Percentiles rank a stretch among this genome's conserved stretches.
Evolutionary conservation across 768 basidiomycete genomes (phyloP).

Genomic region (Polyporus arcularius): DNA sequence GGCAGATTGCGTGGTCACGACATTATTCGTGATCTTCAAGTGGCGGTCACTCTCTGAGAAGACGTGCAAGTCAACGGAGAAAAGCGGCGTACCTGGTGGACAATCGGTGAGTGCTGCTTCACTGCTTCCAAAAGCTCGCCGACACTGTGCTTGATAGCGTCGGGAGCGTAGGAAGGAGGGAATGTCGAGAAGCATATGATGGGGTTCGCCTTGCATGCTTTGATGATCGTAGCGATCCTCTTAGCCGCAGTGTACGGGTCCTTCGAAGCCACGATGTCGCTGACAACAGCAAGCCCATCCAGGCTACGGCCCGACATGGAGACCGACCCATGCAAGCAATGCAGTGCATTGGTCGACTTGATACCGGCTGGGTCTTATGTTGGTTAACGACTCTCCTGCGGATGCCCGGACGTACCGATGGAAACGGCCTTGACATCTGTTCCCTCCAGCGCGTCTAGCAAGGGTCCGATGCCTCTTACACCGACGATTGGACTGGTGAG

Average conservation of each 20-base stretch:
- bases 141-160: constrained; percentile 45
- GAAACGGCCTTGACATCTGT: constrained; percentile 72
- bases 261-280: constrained; percentile 73
- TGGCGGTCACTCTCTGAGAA: background rate
- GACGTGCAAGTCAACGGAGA: background rate
- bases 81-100: constrained; percentile 65
- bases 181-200: constrained; percentile 24
- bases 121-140: constrained; percentile 52
- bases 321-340: constrained; percentile 72
- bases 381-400: background rate
- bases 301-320: constrained; percentile 58
- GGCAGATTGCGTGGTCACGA: constrained; percentile 87
- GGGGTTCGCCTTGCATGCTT: constrained; percentile 39
- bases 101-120: constrained; percentile 59
- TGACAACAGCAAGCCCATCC: constrained; percentile 87
- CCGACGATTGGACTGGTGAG: constrained; percentile 67
- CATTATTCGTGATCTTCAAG: constrained; percentile 81
- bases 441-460: constrained; percentile 67
- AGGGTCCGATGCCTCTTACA: constrained; percentile 65
- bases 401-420: constrained; percentile 61
- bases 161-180: constrained; percentile 26
- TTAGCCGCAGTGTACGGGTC: constrained; percentile 55
- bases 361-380: constrained; percentile 67
- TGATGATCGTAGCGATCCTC: constrained; percentile 44
- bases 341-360: constrained; percentile 73